These are phyloP conservation scores for Sinapis alba DNA, from an alignment of 441 rosid genomes.

Conservation along the genomic window DNA sequence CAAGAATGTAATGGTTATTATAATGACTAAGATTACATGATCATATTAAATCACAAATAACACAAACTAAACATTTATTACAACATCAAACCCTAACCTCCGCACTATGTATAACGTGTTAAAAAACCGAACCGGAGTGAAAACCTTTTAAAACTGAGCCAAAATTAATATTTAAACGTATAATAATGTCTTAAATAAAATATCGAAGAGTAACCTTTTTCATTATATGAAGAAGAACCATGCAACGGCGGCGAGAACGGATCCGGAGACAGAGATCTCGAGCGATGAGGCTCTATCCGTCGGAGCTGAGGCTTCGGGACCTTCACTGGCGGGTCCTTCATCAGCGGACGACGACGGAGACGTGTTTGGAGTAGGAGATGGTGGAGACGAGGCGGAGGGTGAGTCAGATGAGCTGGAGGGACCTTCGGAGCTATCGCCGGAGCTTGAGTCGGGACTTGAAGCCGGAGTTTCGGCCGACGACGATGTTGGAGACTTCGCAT, in stretches of 20 bases:
- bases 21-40: constrained; percentile 25
- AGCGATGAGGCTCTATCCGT: constrained; percentile 20
- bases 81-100: constrained; percentile 32
- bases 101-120: constrained; percentile 22
- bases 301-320: constrained; percentile 22
- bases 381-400: constrained; percentile 36
- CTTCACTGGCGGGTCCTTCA: constrained; percentile 18
- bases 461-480: constrained; percentile 24
- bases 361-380: constrained; percentile 37
- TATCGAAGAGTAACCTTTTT: background rate
- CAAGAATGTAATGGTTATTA: constrained; percentile 6
- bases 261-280: constrained; percentile 10
- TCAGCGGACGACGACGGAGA: constrained; percentile 18
- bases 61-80: constrained; percentile 23
- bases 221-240: constrained; percentile 35
- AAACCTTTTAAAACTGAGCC: background rate
- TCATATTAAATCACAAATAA: background rate
- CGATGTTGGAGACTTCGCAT: constrained; percentile 22
- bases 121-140: background rate
- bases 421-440: constrained; percentile 26
- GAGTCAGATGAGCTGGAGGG: constrained; percentile 31
- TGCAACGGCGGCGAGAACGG: constrained; percentile 26
- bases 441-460: constrained; percentile 38
- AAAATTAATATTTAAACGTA: constrained; percentile 9
- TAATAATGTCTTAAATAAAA: constrained; percentile 5